Base-by-base conservation (phyloP, 805 yeast genomes). In the Kuraishia floccosa region DNA sequence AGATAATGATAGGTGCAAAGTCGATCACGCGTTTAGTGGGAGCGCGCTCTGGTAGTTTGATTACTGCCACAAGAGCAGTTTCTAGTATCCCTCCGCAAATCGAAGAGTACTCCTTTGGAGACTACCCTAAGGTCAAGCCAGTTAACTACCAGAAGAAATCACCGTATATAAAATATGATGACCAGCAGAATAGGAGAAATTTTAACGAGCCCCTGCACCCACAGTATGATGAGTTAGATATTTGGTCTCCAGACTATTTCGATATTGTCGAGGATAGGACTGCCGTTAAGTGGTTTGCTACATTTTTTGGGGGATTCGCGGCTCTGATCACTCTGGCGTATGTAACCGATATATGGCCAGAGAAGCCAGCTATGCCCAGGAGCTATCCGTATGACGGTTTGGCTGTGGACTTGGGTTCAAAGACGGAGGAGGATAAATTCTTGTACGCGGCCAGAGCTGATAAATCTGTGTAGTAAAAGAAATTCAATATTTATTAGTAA, bases 171-270 rank as follows among this genome's bases (percentile, higher is more conserved):
- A 74, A 71, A 47, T 83, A 76, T 55, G 91, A 82, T 50, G 89
- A 82, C 51, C 81, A 62, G 43, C 93, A 82, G 56, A 71, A 76
- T 52, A 71, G 89, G 60, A 74, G 93, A 57, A 82, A 83, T 61
- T 63, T 70, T 40, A 68, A 72, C 40, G 86, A 83, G 39, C 82
- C 85, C 18, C 52, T 82, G 40, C 76, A 75, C 50, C 72, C 75
- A 33, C 72, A 76, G 44, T 80, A 76, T 41, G 94, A 83, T 47
- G 58, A 71, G 52, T 63, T 76, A 47, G 87, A 83, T 52, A 67
- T 81, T 65, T 83, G 94, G 94, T 71, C 94, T 6, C 91, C 94
- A 9, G 93, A 83, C 47, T 68, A 75, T 47, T 72, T 63, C 50
- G 73, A 75, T 42, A 52, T 61, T 24, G 79, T 74, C 21, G 58